Conservation (phyloP, 805 yeast genomes). For the Suhomyces vadensis region DNA sequence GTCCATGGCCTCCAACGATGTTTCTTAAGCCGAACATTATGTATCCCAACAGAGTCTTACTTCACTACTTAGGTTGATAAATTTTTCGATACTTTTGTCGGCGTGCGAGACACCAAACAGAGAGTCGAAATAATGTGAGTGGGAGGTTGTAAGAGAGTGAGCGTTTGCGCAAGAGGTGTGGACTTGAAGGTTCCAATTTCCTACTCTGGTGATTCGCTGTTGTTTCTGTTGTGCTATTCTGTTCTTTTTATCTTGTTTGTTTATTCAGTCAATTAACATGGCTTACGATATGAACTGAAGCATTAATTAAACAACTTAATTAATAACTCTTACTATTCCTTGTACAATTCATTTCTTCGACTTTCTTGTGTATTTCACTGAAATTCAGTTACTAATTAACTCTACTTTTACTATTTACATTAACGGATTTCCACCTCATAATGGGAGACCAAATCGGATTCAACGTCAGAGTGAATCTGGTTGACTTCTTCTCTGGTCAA, state of each 20-base stretch:
- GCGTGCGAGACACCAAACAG: neutral
- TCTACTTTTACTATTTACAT: slow-evolving; percentile 6
- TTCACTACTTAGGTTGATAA: neutral
- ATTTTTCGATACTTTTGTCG: neutral
- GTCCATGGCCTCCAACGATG: slow-evolving; percentile 8
- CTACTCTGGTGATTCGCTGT: too few relatives aligned
- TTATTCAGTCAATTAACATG: too few relatives aligned
- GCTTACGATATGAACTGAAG: too few relatives aligned
- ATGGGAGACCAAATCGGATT: slow-evolving; percentile 50
- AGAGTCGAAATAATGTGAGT: too few relatives aligned
- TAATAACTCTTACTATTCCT: neutral
- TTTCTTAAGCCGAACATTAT: slow-evolving; percentile 14
- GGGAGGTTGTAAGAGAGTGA: too few relatives aligned
- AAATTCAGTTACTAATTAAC: neutral
- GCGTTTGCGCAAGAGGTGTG: too few relatives aligned
- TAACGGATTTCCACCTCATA: slow-evolving; percentile 59
- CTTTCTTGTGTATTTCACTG: too few relatives aligned
- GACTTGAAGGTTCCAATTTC: too few relatives aligned
- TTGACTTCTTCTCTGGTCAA: slow-evolving; percentile 86
- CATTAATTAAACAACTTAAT: too few relatives aligned
- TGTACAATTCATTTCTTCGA: neutral
- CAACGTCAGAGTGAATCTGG: slow-evolving; percentile 64
- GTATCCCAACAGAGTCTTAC: neutral
- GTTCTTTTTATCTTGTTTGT: too few relatives aligned
- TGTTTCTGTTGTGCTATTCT: too few relatives aligned